Evolutionary conservation across 1,284 basidiomycete species (phyloP).

Genomic region (Melampsora americana): DNA sequence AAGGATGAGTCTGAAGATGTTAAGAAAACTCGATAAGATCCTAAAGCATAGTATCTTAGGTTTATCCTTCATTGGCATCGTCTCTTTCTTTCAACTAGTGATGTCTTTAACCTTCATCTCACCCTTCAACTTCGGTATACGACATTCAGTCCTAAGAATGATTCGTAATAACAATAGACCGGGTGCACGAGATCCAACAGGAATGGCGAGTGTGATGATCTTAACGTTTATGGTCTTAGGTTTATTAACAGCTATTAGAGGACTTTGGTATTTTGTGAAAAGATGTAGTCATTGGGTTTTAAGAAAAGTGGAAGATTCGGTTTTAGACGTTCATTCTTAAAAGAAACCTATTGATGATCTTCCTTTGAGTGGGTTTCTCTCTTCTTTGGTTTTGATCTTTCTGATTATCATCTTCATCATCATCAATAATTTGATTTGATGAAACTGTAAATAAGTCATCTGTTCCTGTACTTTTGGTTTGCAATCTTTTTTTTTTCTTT

Average conservation of each 20-base stretch:
- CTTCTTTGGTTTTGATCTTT: no score
- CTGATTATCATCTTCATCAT: no score
- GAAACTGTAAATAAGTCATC: no score
- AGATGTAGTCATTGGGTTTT: slow-evolving; percentile 30
- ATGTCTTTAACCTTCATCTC: slow-evolving; percentile 39
- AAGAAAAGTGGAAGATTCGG: slow-evolving; percentile 30
- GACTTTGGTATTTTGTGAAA: slow-evolving; percentile 36
- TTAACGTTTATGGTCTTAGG: slow-evolving; percentile 36
- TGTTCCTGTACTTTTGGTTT: no score
- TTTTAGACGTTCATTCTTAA: slow-evolving; percentile 22
- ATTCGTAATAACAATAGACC: slow-evolving; percentile 13
- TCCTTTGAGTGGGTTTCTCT: no score
- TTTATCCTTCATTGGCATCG: slow-evolving; percentile 31
- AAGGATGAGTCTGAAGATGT: neutral
- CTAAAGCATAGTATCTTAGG: slow-evolving; percentile 35
- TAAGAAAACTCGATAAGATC: slow-evolving; percentile 9
- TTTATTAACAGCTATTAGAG: slow-evolving; percentile 34
- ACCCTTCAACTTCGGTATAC: slow-evolving; percentile 32
- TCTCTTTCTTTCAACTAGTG: slow-evolving; percentile 34
- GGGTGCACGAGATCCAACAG: slow-evolving; percentile 18
- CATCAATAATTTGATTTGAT: no score
- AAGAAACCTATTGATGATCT: no score
- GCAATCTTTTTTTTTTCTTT: no score
- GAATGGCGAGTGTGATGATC: slow-evolving; percentile 17
- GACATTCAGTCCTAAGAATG: slow-evolving; percentile 35